Conservation (phyloP, 2,329 filamentous ascomycete species). For the Beauveria asiatica region DNA sequence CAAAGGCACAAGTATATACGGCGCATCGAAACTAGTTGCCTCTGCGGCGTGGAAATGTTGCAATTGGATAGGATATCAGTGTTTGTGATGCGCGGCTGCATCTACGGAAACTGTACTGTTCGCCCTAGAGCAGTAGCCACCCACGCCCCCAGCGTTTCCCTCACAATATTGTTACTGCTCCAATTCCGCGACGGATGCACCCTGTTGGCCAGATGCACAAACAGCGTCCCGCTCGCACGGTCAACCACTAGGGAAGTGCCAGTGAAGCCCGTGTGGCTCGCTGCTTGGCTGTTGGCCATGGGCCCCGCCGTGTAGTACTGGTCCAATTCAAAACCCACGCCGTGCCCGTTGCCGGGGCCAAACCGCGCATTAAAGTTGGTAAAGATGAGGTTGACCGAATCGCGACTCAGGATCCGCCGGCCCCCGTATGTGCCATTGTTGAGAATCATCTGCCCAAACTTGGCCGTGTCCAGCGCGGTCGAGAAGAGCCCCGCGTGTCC, state of each 20-base stretch:
- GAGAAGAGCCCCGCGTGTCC: conserved; percentile 29
- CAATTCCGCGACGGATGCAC: conserved; percentile 22
- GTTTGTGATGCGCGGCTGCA: neutral
- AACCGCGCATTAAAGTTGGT: conserved; percentile 24
- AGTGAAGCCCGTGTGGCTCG: conserved; percentile 19
- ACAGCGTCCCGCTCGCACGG: conserved; percentile 15
- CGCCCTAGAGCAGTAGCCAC: conserved; percentile 15
- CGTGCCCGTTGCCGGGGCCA: conserved; percentile 18
- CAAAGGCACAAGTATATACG: too few species aligned
- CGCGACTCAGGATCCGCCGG: conserved; percentile 18
- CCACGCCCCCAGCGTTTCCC: conserved; percentile 15
- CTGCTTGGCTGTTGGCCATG: conserved; percentile 17
- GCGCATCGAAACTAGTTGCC: too few species aligned
- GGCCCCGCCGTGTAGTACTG: conserved; percentile 25
- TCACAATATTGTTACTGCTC: conserved; percentile 22
- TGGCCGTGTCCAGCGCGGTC: conserved; percentile 22
- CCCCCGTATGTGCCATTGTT: conserved; percentile 28
- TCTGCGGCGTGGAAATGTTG: too few species aligned
- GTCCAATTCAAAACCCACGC: conserved; percentile 24
- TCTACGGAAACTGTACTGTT: conserved; percentile 12
- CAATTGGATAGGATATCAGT: too few species aligned
- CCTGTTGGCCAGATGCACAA: conserved; percentile 16
- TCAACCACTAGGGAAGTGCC: conserved; percentile 20
- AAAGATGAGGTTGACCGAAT: conserved; percentile 25
- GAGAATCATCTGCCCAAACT: conserved; percentile 27